These are phyloP conservation scores for Grosmannia penicillata DNA, from an alignment of 2,329 filamentous ascomycete species.

Conservation along the genomic window DNA sequence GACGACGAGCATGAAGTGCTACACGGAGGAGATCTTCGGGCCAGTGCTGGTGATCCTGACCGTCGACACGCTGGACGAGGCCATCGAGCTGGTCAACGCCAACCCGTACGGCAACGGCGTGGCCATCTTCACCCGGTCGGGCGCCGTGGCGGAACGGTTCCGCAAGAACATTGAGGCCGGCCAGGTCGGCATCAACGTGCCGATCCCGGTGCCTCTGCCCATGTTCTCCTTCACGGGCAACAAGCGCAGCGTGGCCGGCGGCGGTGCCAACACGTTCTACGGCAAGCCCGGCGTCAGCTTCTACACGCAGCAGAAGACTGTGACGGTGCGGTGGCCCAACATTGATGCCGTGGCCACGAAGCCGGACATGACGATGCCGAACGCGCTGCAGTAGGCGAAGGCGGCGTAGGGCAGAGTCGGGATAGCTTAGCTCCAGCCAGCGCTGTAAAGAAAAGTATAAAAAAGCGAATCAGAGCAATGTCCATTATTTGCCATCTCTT, in stretches of 20 bases:
- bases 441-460: not conserved
- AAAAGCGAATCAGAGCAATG: too few relatives aligned
- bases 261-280: constrained; percentile 89
- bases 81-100: constrained; percentile 64
- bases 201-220: constrained; percentile 56
- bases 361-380: constrained; percentile 79
- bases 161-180: constrained; percentile 69
- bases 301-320: constrained; percentile 94
- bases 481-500: too few relatives aligned
- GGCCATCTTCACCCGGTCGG: constrained; percentile 68
- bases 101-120: constrained; percentile 81
- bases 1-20: constrained; percentile 67
- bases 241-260: constrained; percentile 85
- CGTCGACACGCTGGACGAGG: constrained; percentile 62
- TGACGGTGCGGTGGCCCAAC: constrained; percentile 76
- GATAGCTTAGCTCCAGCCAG: too few relatives aligned
- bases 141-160: constrained; percentile 62
- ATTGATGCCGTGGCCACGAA: constrained; percentile 75
- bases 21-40: constrained; percentile 73
- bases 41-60: constrained; percentile 72
- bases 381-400: not conserved
- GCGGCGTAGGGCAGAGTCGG: too few relatives aligned
- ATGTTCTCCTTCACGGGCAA: constrained; percentile 62
- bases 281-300: constrained; percentile 84
- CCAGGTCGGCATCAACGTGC: constrained; percentile 75